A percentile compares a stretch with the other conserved stretches of the same genome.
Conservation (phyloP, 345 rosid species). For the Hirschfeldia incana region DNA sequence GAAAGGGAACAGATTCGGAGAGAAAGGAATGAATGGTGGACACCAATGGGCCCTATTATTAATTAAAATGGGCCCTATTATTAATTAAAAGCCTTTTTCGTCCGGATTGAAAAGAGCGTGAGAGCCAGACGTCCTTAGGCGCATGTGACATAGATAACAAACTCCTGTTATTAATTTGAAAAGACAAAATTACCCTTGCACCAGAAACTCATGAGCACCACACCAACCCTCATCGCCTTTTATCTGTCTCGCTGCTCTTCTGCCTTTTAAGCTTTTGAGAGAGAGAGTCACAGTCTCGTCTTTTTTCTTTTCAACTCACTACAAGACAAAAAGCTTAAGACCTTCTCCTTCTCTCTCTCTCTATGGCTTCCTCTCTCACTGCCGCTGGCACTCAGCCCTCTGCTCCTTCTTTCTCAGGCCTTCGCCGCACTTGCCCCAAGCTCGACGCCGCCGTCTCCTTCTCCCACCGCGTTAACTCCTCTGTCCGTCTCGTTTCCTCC, state of each 20-base stretch:
- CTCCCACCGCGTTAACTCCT: slow-evolving; percentile 47
- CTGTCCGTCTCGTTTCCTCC: slow-evolving; percentile 53
- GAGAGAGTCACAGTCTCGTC: slow-evolving; percentile 36
- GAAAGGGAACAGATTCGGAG: too few species aligned
- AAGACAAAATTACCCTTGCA: slow-evolving; percentile 10
- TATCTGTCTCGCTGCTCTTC: not conserved
- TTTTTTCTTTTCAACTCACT: slow-evolving; percentile 24
- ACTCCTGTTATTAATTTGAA: not conserved
- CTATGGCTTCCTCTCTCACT: slow-evolving; percentile 35
- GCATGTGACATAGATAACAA: not conserved
- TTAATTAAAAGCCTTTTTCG: too few species aligned
- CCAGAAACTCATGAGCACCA: slow-evolving; percentile 28
- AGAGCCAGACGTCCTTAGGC: not conserved
- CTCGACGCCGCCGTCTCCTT: slow-evolving; percentile 40
- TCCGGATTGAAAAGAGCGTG: not conserved
- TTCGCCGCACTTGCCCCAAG: slow-evolving; percentile 46
- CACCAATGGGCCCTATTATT: not conserved
- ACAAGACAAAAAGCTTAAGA: slow-evolving; percentile 3
- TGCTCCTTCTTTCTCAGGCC: slow-evolving; percentile 56
- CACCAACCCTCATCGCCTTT: slow-evolving; percentile 35
- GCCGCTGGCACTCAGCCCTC: slow-evolving; percentile 38
- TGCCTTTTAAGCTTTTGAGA: not conserved
- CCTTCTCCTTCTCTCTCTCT: not conserved
- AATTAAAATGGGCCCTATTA: too few species aligned
- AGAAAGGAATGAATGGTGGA: not conserved